phyloP scores from a whole-genome alignment of 2,329 filamentous ascomycete genomes.

The Neofusicoccum laricinum region DNA sequence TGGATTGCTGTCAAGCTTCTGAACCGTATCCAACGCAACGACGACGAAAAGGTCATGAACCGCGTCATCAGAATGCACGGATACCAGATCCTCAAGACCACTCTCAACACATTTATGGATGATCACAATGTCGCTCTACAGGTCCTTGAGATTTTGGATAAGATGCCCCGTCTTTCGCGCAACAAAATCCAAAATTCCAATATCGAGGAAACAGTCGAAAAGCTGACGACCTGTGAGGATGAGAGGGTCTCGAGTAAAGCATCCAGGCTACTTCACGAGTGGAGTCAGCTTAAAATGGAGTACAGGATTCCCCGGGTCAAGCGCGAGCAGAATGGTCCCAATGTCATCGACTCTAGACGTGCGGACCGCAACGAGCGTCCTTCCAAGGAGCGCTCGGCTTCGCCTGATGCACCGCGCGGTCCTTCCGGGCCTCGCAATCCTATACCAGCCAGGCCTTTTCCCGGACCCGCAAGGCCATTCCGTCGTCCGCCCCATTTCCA shows the following conservation, averaged over 20 bases:
- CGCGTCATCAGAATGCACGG: conserved; percentile 94
- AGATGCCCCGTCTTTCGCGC: conserved; percentile 82
- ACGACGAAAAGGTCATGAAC: conserved; percentile 83
- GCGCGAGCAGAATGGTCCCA: conserved; percentile 61
- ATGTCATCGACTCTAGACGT: conserved; percentile 52
- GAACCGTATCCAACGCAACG: conserved; percentile 78
- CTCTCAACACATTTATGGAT: conserved; percentile 79
- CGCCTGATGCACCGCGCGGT: conserved; percentile 41
- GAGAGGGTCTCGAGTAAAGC: conserved; percentile 72
- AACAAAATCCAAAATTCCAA: conserved; percentile 98
- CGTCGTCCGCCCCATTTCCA: conserved; percentile 48
- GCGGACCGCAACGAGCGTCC: conserved; percentile 56
- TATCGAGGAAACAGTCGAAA: conserved; percentile 78
- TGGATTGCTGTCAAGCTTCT: conserved; percentile 98
- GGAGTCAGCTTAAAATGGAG: conserved; percentile 84
- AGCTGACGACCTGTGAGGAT: conserved; percentile 65
- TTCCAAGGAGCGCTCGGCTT: conserved; percentile 49
- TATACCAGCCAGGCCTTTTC: conserved; percentile 57
- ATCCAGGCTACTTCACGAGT: conserved; percentile 70
- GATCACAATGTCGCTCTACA: conserved; percentile 88
- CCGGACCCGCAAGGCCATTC: conserved; percentile 20
- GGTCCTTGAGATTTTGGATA: conserved; percentile 83
- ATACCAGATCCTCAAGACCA: conserved; percentile 89
- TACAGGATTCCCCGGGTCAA: conserved; percentile 94
- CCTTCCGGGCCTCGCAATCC: conserved; percentile 43